These are phyloP conservation scores for Hygrophila difformis DNA, from an alignment of 257 asterid species.

Conservation along the genomic window DNA sequence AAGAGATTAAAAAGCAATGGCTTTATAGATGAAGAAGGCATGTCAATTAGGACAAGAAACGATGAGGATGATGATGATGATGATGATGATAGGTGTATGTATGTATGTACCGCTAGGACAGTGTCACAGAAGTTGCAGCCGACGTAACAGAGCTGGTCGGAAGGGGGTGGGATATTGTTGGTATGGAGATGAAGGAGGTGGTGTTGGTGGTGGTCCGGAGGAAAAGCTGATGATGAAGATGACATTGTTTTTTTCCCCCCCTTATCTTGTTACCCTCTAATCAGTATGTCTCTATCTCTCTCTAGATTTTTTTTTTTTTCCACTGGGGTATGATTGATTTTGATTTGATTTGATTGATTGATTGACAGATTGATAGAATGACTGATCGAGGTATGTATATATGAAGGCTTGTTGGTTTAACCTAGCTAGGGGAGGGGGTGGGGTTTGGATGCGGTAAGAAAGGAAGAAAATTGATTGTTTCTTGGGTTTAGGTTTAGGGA, in stretches of 20 bases:
- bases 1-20: neutral
- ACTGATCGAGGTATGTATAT: slow-evolving; percentile 51
- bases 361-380: slow-evolving; percentile 83
- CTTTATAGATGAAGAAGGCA: neutral
- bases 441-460: slow-evolving; percentile 50
- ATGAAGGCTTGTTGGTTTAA: slow-evolving; percentile 22
- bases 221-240: slow-evolving; percentile 77
- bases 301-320: too few relatives aligned
- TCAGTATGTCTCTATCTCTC: too few relatives aligned
- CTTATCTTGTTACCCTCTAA: neutral
- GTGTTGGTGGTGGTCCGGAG: slow-evolving; percentile 66
- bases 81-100: too few relatives aligned
- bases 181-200: too few relatives aligned
- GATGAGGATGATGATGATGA: too few relatives aligned
- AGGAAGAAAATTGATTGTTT: slow-evolving; percentile 1
- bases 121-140: slow-evolving; percentile 86
- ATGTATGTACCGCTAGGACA: slow-evolving; percentile 87
- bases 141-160: slow-evolving; percentile 96
- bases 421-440: too few relatives aligned
- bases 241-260: slow-evolving; percentile 39
- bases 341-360: slow-evolving; percentile 25
- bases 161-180: slow-evolving; percentile 36
- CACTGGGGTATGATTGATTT: slow-evolving; percentile 19
- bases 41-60: neutral
- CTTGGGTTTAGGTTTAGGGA: slow-evolving; percentile 1